Evolutionary conservation across 2,329 filamentous ascomycete species (phyloP).

Genomic region (Hymenoscyphus albidus): DNA sequence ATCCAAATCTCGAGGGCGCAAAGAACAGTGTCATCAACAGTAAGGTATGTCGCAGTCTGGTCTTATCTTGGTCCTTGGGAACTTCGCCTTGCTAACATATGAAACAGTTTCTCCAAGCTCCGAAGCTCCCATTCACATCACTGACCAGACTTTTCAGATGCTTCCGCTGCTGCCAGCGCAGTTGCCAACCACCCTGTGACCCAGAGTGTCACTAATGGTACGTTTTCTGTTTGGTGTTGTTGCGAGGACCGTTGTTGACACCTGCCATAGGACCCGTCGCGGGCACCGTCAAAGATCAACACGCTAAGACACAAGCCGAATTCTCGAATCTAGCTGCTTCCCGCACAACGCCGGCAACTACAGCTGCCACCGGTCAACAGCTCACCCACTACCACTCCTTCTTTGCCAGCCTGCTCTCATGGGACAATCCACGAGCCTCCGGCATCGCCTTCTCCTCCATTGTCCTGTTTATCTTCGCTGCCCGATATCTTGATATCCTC

Average conservation of each 20-base stretch:
- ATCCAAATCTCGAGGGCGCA: constrained; percentile 21
- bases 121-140: constrained; percentile 16
- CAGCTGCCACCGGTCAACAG: constrained; percentile 57
- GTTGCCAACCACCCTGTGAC: constrained; percentile 34
- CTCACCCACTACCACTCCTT: constrained; percentile 69
- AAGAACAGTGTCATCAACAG: constrained; percentile 28
- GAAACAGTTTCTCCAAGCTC: constrained; percentile 27
- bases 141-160: constrained; percentile 29
- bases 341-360: constrained; percentile 50
- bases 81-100: constrained; percentile 22
- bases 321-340: constrained; percentile 55
- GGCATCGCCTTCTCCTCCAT: constrained; percentile 59
- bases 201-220: constrained; percentile 33
- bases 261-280: constrained; percentile 50
- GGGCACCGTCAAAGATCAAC: constrained; percentile 54
- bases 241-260: constrained; percentile 16
- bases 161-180: constrained; percentile 32
- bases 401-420: constrained; percentile 65
- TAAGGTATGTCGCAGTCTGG: constrained; percentile 27
- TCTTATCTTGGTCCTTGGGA: constrained; percentile 6
- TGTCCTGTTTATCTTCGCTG: constrained; percentile 57
- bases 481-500: constrained; percentile 62
- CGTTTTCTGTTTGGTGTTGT: constrained; percentile 4
- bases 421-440: constrained; percentile 64
- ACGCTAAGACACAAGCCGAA: constrained; percentile 52